phyloP scores from a whole-genome alignment of 2,329 filamentous ascomycete genomes.

The Epichloe gansuensis region DNA sequence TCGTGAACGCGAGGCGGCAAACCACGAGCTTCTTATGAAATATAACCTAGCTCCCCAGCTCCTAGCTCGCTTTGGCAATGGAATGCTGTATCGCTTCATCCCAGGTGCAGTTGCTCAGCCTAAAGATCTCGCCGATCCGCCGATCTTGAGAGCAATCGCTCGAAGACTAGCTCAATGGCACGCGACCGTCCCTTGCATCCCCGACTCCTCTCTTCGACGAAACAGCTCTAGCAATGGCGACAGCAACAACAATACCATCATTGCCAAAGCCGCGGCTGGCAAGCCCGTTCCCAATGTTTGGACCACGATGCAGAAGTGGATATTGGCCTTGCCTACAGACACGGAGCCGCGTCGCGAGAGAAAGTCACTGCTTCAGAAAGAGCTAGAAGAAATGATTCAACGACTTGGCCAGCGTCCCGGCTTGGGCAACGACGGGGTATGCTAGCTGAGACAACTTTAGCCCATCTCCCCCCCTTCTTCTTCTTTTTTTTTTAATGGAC shows the following conservation, averaged over 20 bases:
- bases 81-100: constrained; percentile 88
- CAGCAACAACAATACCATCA: constrained; percentile 24
- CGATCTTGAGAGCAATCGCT: constrained; percentile 74
- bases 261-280: constrained; percentile 43
- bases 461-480: background rate
- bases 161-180: constrained; percentile 86
- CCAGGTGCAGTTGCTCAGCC: constrained; percentile 68
- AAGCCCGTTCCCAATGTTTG: constrained; percentile 78
- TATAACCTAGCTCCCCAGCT: constrained; percentile 74
- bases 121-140: constrained; percentile 61
- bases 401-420: constrained; percentile 67
- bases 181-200: constrained; percentile 51
- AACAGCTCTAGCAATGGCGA: constrained; percentile 26
- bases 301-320: constrained; percentile 96
- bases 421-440: constrained; percentile 61
- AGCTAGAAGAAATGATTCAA: constrained; percentile 56
- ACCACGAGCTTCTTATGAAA: constrained; percentile 77
- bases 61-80: constrained; percentile 87
- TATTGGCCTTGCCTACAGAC: constrained; percentile 63
- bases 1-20: constrained; percentile 67
- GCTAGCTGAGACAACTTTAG: constrained; percentile 15
- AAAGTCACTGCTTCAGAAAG: constrained; percentile 55
- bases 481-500: background rate
- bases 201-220: constrained; percentile 15
- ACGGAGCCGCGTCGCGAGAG: constrained; percentile 57